Evolutionary conservation across 495 filamentous ascomycete genomes (phyloP).

Genomic region (Aspergillus sclerotiicarbonarius): DNA sequence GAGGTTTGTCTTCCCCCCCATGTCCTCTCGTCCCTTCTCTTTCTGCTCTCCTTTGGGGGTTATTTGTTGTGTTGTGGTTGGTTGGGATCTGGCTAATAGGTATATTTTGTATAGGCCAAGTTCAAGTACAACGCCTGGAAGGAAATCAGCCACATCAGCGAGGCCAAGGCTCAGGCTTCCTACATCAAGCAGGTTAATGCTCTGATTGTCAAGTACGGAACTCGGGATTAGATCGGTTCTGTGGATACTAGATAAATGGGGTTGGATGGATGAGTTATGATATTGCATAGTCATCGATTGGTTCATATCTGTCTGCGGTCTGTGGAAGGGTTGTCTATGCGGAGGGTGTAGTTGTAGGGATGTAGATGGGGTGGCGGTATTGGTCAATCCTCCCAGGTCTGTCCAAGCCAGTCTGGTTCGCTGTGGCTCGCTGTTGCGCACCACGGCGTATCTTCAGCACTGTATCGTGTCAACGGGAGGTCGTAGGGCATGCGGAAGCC

Average conservation of each 20-base stretch:
- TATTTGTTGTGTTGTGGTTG: neutral
- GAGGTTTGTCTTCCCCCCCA: conserved; percentile 42
- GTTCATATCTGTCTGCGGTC: neutral
- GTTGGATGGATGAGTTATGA: conserved; percentile 12
- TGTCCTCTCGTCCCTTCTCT: neutral
- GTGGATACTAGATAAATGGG: too few species aligned
- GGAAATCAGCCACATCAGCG: conserved; percentile 54
- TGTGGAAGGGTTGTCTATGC: neutral
- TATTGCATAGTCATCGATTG: neutral
- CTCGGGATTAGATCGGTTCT: conserved; percentile 27
- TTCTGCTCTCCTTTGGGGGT: neutral
- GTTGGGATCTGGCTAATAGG: too few species aligned
- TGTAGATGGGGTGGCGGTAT: neutral
- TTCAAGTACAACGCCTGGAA: conserved; percentile 77
- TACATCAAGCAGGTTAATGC: conserved; percentile 71
- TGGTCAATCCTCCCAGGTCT: conserved; percentile 39
- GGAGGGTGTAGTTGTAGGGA: neutral
- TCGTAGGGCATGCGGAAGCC: conserved; percentile 82
- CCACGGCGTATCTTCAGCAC: conserved; percentile 68
- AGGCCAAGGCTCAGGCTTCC: conserved; percentile 64
- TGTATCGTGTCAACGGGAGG: conserved; percentile 69
- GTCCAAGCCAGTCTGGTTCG: conserved; percentile 72
- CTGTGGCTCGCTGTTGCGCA: conserved; percentile 61
- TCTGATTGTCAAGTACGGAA: conserved; percentile 65
- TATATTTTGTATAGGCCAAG: conserved; percentile 57